These are phyloP conservation scores for Hypomontagnella submonticulosa DNA, from an alignment of 495 filamentous ascomycete species.

Conservation along the genomic window DNA sequence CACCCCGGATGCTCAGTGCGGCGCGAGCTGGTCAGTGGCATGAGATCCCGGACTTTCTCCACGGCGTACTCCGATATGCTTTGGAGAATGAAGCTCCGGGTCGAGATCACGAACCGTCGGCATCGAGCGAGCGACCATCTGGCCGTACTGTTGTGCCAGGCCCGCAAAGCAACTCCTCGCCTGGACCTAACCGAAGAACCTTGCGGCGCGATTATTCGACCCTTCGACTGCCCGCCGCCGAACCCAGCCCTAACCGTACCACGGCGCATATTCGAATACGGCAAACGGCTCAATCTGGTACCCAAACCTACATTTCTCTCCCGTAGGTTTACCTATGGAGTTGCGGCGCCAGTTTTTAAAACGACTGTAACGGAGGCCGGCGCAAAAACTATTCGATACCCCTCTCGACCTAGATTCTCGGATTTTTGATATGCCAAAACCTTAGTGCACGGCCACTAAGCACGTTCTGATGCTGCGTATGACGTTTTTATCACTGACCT, in stretches of 20 bases:
- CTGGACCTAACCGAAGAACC: not conserved
- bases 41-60: constrained; percentile 61
- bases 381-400: constrained; percentile 31
- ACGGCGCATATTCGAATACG: constrained; percentile 40
- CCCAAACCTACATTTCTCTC: constrained; percentile 34
- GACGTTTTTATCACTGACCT: constrained; percentile 24
- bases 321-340: constrained; percentile 6
- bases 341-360: not conserved
- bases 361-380: constrained; percentile 5
- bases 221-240: constrained; percentile 42
- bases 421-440: constrained; percentile 2
- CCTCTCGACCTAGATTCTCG: constrained; percentile 9
- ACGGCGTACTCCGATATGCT: constrained; percentile 56
- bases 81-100: constrained; percentile 44
- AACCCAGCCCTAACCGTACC: constrained; percentile 10
- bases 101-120: constrained; percentile 10
- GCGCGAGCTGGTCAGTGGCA: constrained; percentile 63
- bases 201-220: constrained; percentile 43
- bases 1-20: constrained; percentile 55
- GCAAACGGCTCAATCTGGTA: constrained; percentile 43
- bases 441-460: constrained; percentile 27
- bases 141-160: not conserved
- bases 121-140: constrained; percentile 8
- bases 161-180: constrained; percentile 15
- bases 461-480: constrained; percentile 3